A percentile compares a stretch with the other conserved stretches of the same genome.
These are phyloP conservation scores for Colletotrichum cereale DNA, from an alignment of 2,329 filamentous ascomycete species.

Conservation along the genomic window DNA sequence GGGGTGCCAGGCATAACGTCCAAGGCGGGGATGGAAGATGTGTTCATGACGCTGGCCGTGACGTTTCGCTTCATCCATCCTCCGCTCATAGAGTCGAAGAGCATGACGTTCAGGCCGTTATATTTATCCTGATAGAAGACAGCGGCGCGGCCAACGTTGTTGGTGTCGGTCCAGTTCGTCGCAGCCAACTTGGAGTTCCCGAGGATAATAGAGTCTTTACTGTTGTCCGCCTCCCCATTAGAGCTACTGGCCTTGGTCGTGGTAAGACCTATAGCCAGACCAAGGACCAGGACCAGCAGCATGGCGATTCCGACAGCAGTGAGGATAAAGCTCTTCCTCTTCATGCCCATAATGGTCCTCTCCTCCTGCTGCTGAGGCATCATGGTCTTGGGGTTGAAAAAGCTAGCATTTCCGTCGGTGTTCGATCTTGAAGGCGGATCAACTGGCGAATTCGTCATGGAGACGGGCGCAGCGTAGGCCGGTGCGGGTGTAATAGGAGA, in stretches of 20 bases:
- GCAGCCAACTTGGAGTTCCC: not conserved
- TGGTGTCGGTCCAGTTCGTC: constrained; percentile 1
- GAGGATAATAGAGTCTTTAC: not conserved
- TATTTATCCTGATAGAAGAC: constrained; percentile 13
- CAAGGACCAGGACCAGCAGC: not conserved
- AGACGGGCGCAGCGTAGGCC: not conserved
- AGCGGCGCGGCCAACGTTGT: not conserved
- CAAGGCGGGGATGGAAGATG: not conserved
- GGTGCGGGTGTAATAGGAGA: not conserved
- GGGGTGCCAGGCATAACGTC: constrained; percentile 4
- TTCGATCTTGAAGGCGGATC: not conserved
- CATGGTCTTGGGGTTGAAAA: not conserved
- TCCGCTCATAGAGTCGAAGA: constrained; percentile 6
- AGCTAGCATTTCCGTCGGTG: not conserved
- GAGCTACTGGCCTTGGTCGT: not conserved
- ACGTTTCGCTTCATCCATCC: constrained; percentile 1
- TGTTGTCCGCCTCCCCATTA: fast-evolving
- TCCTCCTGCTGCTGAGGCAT: not conserved
- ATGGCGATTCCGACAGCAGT: not conserved
- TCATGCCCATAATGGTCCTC: not conserved
- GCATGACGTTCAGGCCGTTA: constrained; percentile 7
- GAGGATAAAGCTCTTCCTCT: not conserved
- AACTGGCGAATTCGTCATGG: not conserved
- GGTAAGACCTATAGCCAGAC: not conserved
- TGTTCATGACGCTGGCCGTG: constrained; percentile 14